A percentile compares a stretch with the other conserved stretches of the same genome.
Conservation (phyloP, 2,329 filamentous ascomycete species). For the Alternaria infectoria region DNA sequence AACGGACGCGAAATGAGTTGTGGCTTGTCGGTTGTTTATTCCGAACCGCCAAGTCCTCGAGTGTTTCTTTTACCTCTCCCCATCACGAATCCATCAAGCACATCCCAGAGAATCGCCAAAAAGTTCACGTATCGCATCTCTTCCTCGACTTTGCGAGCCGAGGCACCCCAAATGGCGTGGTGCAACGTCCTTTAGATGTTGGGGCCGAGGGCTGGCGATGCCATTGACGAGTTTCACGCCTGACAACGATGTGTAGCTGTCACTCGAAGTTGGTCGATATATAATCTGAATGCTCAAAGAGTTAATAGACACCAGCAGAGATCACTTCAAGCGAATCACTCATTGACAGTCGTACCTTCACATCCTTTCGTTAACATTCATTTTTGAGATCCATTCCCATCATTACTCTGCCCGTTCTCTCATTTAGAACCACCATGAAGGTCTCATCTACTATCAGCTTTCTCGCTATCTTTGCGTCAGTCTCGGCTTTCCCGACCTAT, state of each 20-base stretch:
- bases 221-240: background rate
- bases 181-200: background rate
- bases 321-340: background rate
- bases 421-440: background rate
- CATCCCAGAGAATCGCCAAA: background rate
- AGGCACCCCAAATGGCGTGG: background rate
- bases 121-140: slow-evolving; percentile 2
- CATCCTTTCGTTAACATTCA: background rate
- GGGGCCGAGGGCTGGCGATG: background rate
- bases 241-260: background rate
- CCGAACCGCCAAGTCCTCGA: background rate
- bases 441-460: background rate
- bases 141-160: background rate
- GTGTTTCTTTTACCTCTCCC: slow-evolving; percentile 2
- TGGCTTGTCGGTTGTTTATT: background rate
- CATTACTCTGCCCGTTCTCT: background rate
- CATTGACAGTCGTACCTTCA: background rate
- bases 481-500: slow-evolving; percentile 7
- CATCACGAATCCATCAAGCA: background rate
- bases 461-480: background rate
- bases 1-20: background rate
- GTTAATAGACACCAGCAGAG: background rate
- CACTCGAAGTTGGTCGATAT: background rate
- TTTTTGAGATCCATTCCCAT: background rate
- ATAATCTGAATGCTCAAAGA: background rate